Evolutionary conservation across 106 monocot species (phyloP).

Genomic region (Platanthera zijinensis): DNA sequence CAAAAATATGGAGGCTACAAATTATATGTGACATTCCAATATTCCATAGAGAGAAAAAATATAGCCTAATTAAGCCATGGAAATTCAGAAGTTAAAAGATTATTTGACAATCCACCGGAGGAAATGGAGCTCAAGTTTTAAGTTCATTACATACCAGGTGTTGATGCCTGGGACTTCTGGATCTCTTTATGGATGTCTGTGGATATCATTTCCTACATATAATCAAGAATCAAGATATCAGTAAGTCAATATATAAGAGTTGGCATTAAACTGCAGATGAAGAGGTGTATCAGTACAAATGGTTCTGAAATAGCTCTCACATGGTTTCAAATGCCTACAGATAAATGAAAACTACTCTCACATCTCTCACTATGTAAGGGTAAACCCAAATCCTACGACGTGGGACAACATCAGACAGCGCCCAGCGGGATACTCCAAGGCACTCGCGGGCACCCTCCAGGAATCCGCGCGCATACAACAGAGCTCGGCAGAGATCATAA

Average conservation of each 20-base stretch:
- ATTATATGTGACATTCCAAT: not conserved
- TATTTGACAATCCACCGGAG: not conserved
- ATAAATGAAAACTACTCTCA: not conserved
- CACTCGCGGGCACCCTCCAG: too few relatives aligned
- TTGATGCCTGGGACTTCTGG: constrained; percentile 25
- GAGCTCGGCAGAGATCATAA: too few relatives aligned
- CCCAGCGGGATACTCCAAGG: too few relatives aligned
- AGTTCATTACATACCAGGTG: constrained; percentile 38
- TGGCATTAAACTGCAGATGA: not conserved
- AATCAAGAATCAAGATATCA: not conserved
- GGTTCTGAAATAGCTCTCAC: not conserved
- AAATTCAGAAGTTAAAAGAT: not conserved
- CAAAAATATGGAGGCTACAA: not conserved
- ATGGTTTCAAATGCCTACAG: not conserved
- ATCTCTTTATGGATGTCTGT: constrained; percentile 28
- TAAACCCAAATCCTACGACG: too few relatives aligned
- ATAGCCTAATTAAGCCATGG: not conserved
- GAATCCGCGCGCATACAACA: too few relatives aligned
- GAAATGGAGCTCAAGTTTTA: not conserved
- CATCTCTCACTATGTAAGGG: not conserved
- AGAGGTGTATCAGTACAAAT: not conserved
- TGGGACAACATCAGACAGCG: too few relatives aligned
- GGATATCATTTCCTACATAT: constrained; percentile 28
- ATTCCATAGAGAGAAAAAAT: not conserved
- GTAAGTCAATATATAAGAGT: not conserved